These are phyloP conservation scores for Eutypella sp. DNA, from an alignment of 2,329 filamentous ascomycete genomes.

Conservation along the genomic window DNA sequence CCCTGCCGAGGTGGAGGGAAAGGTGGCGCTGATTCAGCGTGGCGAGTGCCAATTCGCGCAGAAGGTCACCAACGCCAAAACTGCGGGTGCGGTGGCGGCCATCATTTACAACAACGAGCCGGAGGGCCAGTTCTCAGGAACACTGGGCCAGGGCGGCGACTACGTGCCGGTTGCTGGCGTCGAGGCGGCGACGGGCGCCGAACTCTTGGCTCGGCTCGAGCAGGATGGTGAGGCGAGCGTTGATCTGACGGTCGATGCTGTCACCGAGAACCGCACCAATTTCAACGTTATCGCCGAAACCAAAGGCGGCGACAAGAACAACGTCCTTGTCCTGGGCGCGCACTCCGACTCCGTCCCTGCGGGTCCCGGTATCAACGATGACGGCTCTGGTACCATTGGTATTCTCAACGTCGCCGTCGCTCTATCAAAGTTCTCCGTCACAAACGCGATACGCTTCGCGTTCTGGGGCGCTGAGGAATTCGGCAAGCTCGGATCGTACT, in stretches of 20 bases:
- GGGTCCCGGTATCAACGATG: conserved; percentile 63
- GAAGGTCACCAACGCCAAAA: conserved; percentile 49
- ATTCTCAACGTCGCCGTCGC: conserved; percentile 55
- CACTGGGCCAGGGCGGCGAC: conserved; percentile 40
- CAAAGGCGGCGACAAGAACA: conserved; percentile 51
- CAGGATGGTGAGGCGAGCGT: conserved; percentile 25
- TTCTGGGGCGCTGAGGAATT: conserved; percentile 63
- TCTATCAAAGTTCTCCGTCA: conserved; percentile 51
- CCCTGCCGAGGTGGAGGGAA: conserved; percentile 45
- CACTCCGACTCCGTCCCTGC: conserved; percentile 57
- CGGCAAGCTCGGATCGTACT: conserved; percentile 55
- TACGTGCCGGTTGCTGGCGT: conserved; percentile 46
- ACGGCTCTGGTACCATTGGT: conserved; percentile 55
- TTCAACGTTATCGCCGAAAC: conserved; percentile 59
- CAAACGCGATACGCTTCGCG: conserved; percentile 57
- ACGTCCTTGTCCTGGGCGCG: conserved; percentile 53
- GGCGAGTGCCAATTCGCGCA: conserved; percentile 51
- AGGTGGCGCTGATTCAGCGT: conserved; percentile 53
- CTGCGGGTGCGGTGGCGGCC: conserved; percentile 48
- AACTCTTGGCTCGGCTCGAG: background rate
- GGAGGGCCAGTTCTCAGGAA: conserved; percentile 41
- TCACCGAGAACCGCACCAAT: conserved; percentile 22
- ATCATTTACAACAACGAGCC: conserved; percentile 55
- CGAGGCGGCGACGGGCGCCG: conserved; percentile 33
- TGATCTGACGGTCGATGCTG: conserved; percentile 12